Evolutionary conservation across 257 asterid genomes (phyloP).

Genomic region (Solanum etuberosum): DNA sequence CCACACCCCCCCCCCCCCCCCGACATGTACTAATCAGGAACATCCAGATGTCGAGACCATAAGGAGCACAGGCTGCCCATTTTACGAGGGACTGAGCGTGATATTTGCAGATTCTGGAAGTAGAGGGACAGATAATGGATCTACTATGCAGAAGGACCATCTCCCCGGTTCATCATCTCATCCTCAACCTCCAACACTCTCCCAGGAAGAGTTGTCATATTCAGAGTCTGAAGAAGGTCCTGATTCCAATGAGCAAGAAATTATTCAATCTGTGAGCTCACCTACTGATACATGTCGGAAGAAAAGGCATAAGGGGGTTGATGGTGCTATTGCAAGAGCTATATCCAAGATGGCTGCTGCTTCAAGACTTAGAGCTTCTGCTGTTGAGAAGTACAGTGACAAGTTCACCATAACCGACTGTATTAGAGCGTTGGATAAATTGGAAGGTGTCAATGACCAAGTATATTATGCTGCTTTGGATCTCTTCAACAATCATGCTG

Average conservation of each 20-base stretch:
- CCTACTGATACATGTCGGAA: conserved; percentile 29
- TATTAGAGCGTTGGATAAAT: conserved; percentile 49
- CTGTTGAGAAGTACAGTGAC: conserved; percentile 30
- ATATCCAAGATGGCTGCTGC: conserved; percentile 70
- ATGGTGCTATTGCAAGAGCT: conserved; percentile 59
- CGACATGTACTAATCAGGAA: conserved; percentile 34
- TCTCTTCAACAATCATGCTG: conserved; percentile 43
- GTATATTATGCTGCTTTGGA: conserved; percentile 61
- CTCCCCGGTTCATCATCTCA: conserved; percentile 9
- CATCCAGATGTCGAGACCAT: conserved; percentile 71
- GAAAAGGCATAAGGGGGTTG: conserved; percentile 60
- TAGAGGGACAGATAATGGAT: conserved; percentile 20
- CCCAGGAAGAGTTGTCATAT: conserved; percentile 35
- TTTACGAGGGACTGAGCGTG: conserved; percentile 40
- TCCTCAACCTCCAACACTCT: conserved; percentile 11
- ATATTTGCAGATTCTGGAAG: conserved; percentile 38
- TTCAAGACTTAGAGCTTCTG: conserved; percentile 47
- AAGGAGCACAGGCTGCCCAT: conserved; percentile 49
- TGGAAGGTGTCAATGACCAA: conserved; percentile 46
- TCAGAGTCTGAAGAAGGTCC: conserved; percentile 43
- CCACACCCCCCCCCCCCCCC: too few species aligned
- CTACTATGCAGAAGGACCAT: conserved; percentile 21
- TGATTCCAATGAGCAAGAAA: conserved; percentile 9
- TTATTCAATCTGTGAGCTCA: not conserved
- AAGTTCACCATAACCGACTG: conserved; percentile 47